Conservation (phyloP, 2,329 filamentous ascomycete genomes). For the Alternaria longipes region DNA sequence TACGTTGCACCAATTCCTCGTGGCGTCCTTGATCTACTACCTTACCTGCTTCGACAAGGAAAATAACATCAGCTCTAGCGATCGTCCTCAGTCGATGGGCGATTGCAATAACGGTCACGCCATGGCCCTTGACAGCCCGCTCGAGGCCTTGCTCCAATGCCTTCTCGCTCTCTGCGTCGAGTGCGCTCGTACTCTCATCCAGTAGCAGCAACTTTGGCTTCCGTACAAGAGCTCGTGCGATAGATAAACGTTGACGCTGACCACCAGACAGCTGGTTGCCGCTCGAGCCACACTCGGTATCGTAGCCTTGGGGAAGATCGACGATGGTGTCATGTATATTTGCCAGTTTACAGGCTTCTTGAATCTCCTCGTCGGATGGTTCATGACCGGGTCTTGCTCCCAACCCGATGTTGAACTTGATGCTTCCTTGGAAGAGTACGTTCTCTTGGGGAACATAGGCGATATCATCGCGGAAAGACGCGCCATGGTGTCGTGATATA, state of each 20-base stretch:
- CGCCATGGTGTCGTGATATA: constrained; percentile 51
- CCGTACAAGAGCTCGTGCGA: constrained; percentile 55
- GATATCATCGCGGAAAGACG: constrained; percentile 56
- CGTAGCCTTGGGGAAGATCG: constrained; percentile 70
- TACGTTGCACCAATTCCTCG: constrained; percentile 58
- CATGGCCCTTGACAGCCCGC: constrained; percentile 43
- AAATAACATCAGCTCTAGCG: constrained; percentile 55
- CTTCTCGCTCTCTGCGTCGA: constrained; percentile 56
- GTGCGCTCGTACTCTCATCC: constrained; percentile 55
- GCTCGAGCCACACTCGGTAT: constrained; percentile 61
- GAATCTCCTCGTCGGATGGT: constrained; percentile 68
- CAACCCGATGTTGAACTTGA: constrained; percentile 58
- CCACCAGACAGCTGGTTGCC: constrained; percentile 55
- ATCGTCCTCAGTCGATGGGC: constrained; percentile 56
- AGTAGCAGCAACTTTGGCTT: constrained; percentile 54
- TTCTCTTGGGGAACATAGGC: constrained; percentile 60
- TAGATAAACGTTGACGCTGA: constrained; percentile 55
- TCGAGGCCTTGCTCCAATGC: constrained; percentile 54
- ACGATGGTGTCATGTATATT: constrained; percentile 76
- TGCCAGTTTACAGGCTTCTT: constrained; percentile 71
- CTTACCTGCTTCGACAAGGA: constrained; percentile 59
- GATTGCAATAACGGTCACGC: constrained; percentile 56
- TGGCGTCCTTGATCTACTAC: constrained; percentile 61
- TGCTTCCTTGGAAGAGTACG: constrained; percentile 58
- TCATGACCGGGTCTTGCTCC: constrained; percentile 63